These are phyloP conservation scores for Gracilariopsis chorda DNA, from an alignment of 23 red algal genomes.

Conservation along the genomic window DNA sequence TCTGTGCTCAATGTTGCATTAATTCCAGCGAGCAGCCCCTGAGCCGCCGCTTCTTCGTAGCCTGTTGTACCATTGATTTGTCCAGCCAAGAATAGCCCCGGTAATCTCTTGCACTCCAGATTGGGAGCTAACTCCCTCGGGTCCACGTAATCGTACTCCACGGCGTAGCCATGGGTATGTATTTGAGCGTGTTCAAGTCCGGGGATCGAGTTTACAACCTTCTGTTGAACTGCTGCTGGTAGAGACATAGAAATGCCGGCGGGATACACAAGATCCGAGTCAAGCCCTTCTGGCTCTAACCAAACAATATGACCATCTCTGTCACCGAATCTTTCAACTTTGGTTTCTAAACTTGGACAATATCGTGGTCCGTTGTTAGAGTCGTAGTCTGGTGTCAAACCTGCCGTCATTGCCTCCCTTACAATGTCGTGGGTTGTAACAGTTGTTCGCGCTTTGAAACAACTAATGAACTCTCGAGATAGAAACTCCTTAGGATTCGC, in stretches of 20 bases:
- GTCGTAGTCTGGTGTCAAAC: constrained; percentile 23
- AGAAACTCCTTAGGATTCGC: neutral
- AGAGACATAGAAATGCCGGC: constrained; percentile 75
- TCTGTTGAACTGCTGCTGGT: constrained; percentile 54
- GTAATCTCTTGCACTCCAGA: constrained; percentile 50
- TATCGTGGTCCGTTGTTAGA: constrained; percentile 64
- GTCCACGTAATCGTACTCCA: constrained; percentile 86
- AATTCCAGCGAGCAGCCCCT: constrained; percentile 69
- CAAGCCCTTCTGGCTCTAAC: constrained; percentile 69
- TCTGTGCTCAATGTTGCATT: constrained; percentile 34
- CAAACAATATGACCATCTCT: constrained; percentile 67
- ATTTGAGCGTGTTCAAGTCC: constrained; percentile 67
- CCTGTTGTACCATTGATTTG: constrained; percentile 90
- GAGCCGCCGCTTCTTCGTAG: constrained; percentile 80
- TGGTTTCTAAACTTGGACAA: constrained; percentile 75
- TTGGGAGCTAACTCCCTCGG: constrained; percentile 37
- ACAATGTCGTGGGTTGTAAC: constrained; percentile 50
- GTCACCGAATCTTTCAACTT: constrained; percentile 66
- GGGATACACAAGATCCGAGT: constrained; percentile 66
- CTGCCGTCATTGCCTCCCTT: constrained; percentile 28
- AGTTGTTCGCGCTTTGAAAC: constrained; percentile 47
- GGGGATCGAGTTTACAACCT: constrained; percentile 66
- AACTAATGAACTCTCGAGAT: neutral
- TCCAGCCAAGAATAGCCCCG: constrained; percentile 73
- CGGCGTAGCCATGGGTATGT: constrained; percentile 63